A percentile compares a stretch with the other conserved stretches of the same genome.
phyloP scores from a whole-genome alignment of 139 green algal genomes.

The Micractinium sp. region DNA sequence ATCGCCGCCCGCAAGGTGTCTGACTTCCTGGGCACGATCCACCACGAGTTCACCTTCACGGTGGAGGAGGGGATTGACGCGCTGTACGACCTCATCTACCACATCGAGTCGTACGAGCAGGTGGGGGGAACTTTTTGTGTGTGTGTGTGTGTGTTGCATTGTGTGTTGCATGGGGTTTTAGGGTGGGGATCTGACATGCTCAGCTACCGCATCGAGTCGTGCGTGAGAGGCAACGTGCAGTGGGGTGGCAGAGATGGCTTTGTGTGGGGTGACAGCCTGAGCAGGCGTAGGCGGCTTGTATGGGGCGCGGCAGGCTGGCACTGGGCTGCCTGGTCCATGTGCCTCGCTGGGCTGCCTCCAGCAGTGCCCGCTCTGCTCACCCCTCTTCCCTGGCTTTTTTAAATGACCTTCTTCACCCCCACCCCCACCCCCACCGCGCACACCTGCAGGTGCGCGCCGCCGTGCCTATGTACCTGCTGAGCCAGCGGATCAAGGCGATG shows the following conservation, averaged over 20 bases:
- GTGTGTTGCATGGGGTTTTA: too few relatives aligned
- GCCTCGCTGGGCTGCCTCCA: too few relatives aligned
- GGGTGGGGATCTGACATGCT: too few relatives aligned
- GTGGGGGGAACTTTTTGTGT: background rate
- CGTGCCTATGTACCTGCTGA: conserved; percentile 98
- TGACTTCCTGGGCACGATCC: conserved; percentile 90
- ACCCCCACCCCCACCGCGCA: background rate
- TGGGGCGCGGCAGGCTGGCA: too few relatives aligned
- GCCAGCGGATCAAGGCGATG: conserved; percentile 94
- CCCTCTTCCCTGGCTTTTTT: too few relatives aligned
- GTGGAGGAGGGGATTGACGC: conserved; percentile 95
- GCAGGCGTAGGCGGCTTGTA: too few relatives aligned
- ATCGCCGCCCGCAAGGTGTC: conserved; percentile 89
- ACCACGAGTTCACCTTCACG: conserved; percentile 98
- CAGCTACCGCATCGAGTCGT: background rate
- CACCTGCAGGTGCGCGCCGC: conserved; percentile 76
- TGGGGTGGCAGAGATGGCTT: too few relatives aligned
- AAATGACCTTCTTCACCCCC: background rate
- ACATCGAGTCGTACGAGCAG: conserved; percentile 95
- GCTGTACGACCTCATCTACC: conserved; percentile 93
- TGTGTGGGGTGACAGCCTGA: too few relatives aligned
- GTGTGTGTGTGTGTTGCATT: background rate
- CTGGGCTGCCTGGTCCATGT: too few relatives aligned
- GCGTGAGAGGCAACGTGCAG: too few relatives aligned
- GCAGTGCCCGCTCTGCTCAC: too few relatives aligned